Conservation (phyloP, 2,329 filamentous ascomycete species). For the Escovopsis sp. region DNA sequence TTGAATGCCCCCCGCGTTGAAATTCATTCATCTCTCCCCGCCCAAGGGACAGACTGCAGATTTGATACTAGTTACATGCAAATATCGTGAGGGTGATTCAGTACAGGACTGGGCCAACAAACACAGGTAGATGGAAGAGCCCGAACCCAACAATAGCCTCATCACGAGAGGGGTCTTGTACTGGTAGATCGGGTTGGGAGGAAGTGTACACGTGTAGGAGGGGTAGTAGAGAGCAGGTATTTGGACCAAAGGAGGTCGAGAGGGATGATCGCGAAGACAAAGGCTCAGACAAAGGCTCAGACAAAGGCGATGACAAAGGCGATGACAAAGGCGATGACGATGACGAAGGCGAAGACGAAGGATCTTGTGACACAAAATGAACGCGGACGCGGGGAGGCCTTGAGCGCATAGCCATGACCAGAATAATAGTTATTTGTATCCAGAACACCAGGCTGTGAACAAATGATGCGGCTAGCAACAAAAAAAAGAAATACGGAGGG, state of each 20-base stretch:
- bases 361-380: neutral
- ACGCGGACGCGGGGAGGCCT: neutral
- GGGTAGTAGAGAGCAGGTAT: neutral
- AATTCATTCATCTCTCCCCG: neutral
- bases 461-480: neutral
- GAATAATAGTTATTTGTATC: slow-evolving; percentile 12
- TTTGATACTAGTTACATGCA: neutral
- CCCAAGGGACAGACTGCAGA: neutral
- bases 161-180: neutral
- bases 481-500: neutral
- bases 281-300: neutral
- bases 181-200: too few species aligned
- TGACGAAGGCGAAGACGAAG: neutral
- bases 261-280: neutral
- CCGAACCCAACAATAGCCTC: neutral
- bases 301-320: neutral
- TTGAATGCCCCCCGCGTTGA: neutral
- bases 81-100: slow-evolving; percentile 1
- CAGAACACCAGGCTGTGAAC: slow-evolving; percentile 21
- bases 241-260: neutral
- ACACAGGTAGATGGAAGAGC: neutral
- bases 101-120: neutral
- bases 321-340: neutral
- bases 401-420: slow-evolving; percentile 1
- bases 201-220: neutral